phyloP scores from a whole-genome alignment of 2,329 filamentous ascomycete species.

The Cladobotryum mycophilum region DNA sequence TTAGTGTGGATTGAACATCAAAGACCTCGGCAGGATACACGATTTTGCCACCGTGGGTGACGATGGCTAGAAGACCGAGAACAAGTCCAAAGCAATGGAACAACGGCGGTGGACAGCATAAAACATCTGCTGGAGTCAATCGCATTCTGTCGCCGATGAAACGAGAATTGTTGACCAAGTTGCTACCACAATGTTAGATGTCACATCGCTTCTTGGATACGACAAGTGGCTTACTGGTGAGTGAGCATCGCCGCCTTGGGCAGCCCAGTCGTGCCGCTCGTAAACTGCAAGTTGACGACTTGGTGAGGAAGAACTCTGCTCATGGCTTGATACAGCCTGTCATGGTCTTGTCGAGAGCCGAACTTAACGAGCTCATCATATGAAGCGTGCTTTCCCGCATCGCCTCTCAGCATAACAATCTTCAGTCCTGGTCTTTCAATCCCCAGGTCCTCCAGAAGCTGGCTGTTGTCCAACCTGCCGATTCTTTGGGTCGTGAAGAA shows the following conservation, averaged over 20 bases:
- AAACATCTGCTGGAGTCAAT: constrained; percentile 57
- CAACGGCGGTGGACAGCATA: constrained; percentile 77
- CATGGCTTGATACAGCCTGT: constrained; percentile 47
- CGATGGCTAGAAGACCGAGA: constrained; percentile 62
- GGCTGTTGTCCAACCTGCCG: constrained; percentile 56
- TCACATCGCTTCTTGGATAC: not conserved
- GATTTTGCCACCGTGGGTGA: constrained; percentile 70
- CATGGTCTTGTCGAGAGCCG: constrained; percentile 42
- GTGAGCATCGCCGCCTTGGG: constrained; percentile 72
- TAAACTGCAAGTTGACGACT: constrained; percentile 70
- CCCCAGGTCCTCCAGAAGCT: constrained; percentile 50
- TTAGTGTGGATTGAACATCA: constrained; percentile 58
- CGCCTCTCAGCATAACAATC: constrained; percentile 56
- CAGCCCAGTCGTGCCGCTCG: constrained; percentile 65
- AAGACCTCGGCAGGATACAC: constrained; percentile 73
- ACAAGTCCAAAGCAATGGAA: constrained; percentile 86
- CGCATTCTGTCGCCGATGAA: constrained; percentile 71
- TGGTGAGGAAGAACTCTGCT: constrained; percentile 55
- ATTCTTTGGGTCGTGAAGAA: constrained; percentile 68
- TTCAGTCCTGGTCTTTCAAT: constrained; percentile 39
- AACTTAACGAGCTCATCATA: constrained; percentile 53
- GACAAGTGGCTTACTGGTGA: constrained; percentile 46
- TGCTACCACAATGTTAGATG: constrained; percentile 29
- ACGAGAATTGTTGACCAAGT: constrained; percentile 58
- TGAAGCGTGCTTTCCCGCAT: constrained; percentile 47